These are phyloP conservation scores for Chaetothyriales sp. DNA, from an alignment of 2,329 filamentous ascomycete genomes.

Conservation along the genomic window DNA sequence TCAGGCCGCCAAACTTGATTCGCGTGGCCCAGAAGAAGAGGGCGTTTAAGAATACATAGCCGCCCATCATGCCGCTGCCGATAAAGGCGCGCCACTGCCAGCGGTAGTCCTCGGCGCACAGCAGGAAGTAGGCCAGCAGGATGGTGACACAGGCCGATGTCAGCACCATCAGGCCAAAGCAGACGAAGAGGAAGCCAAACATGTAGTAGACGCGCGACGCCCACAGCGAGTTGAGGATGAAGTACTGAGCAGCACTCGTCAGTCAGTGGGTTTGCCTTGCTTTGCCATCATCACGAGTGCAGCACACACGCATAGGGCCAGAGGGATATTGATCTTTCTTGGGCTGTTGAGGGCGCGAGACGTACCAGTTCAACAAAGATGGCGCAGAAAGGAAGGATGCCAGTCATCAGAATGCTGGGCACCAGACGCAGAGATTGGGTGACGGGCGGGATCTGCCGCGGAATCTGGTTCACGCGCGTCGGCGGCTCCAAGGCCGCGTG, in stretches of 20 bases:
- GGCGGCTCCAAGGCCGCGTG: conserved; percentile 58
- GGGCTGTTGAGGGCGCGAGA: neutral
- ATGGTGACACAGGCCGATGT: conserved; percentile 87
- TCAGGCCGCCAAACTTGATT: conserved; percentile 69
- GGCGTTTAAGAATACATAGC: conserved; percentile 85
- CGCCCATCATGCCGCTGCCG: conserved; percentile 76
- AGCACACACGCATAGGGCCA: no score
- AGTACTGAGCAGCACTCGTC: conserved; percentile 42
- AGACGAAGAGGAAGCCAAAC: conserved; percentile 98
- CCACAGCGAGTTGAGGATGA: conserved; percentile 99
- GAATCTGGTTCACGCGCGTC: conserved; percentile 93
- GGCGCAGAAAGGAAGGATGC: conserved; percentile 83
- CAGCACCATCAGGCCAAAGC: conserved; percentile 93
- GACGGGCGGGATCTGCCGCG: conserved; percentile 80
- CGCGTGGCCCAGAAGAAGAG: conserved; percentile 83
- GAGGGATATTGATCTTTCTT: no score
- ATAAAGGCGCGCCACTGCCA: conserved; percentile 97
- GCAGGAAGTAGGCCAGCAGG: conserved; percentile 86
- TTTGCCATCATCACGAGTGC: no score
- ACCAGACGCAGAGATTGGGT: conserved; percentile 72
- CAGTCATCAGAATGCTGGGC: conserved; percentile 82
- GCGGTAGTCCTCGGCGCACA: conserved; percentile 94
- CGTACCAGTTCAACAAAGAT: conserved; percentile 77
- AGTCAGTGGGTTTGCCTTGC: no score
- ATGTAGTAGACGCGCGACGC: conserved; percentile 99